Conservation (phyloP, 2,329 filamentous ascomycete species). For the Colletotrichum theobromicola region DNA sequence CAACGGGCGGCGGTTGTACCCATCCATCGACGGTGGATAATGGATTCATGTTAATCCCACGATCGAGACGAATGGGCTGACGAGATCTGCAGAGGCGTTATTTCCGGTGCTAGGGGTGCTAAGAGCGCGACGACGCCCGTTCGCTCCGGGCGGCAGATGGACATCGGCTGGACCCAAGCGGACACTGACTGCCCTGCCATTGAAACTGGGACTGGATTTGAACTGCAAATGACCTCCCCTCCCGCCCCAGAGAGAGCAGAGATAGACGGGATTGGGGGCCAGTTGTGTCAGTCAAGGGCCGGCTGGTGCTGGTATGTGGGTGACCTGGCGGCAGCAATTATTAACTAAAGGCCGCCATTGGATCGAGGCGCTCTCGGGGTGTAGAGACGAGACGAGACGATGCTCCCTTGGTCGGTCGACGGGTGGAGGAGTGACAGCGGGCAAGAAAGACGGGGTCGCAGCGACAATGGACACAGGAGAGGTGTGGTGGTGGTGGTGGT, state of each 20-base stretch:
- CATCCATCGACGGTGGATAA: neutral
- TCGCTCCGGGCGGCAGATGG: slow-evolving; percentile 5
- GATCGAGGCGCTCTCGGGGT: neutral
- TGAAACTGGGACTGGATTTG: neutral
- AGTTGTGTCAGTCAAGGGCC: neutral
- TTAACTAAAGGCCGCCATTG: neutral
- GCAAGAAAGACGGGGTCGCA: neutral
- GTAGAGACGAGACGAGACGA: slow-evolving; percentile 5
- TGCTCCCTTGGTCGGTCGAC: neutral
- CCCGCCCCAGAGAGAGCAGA: neutral
- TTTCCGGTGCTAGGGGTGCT: slow-evolving; percentile 1
- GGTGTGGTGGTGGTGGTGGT: neutral
- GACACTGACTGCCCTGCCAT: too few species aligned
- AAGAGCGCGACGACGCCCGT: neutral
- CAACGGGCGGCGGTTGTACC: neutral
- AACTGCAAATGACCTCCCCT: neutral
- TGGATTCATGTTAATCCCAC: neutral
- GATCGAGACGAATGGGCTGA: neutral
- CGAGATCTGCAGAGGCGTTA: slow-evolving; percentile 1
- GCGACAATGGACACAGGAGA: neutral
- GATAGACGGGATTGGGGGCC: neutral
- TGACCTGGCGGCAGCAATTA: neutral
- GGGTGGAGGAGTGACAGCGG: neutral
- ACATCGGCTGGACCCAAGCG: neutral
- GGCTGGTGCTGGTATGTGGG: neutral